Percentiles rank a stretch among this genome's conserved stretches.
These are phyloP conservation scores for Parasarocladium wereldwijsianum DNA, from an alignment of 2,329 filamentous ascomycete genomes.

Conservation along the genomic window DNA sequence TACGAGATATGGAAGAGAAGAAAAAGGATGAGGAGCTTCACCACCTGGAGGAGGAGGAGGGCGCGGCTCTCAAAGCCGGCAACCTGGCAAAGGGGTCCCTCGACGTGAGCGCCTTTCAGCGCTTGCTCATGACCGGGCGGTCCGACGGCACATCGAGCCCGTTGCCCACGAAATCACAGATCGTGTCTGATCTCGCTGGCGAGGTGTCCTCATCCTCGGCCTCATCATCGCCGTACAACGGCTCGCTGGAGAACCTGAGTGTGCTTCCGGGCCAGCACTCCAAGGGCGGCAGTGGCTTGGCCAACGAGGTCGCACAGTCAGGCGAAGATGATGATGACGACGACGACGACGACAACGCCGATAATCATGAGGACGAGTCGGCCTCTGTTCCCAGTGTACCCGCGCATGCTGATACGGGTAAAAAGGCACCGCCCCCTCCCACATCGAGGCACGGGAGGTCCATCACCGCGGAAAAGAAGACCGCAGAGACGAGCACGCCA, in stretches of 20 bases:
- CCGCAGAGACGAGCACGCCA: slow-evolving; percentile 10
- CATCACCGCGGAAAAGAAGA: background rate
- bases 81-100: slow-evolving; percentile 31
- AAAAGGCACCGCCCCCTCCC: background rate
- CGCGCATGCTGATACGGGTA: too few species aligned
- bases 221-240: background rate
- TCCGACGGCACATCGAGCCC: slow-evolving; percentile 12
- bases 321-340: slow-evolving; percentile 2
- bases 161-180: slow-evolving; percentile 3
- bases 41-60: slow-evolving; percentile 14
- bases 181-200: slow-evolving; percentile 1
- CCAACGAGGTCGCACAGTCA: background rate
- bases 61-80: slow-evolving; percentile 16
- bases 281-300: background rate
- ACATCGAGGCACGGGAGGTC: background rate
- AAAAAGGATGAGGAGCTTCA: slow-evolving; percentile 16
- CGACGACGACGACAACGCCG: slow-evolving; percentile 11
- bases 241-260: background rate
- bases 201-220: background rate
- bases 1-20: slow-evolving; percentile 31
- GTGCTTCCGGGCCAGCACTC: too few species aligned
- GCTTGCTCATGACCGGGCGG: slow-evolving; percentile 61
- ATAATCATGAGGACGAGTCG: slow-evolving; percentile 33
- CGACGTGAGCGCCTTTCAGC: slow-evolving; percentile 67
- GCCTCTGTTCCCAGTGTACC: too few species aligned